Conservation (phyloP, 352 stramenopile genomes). For the Ophiocytium majus region DNA sequence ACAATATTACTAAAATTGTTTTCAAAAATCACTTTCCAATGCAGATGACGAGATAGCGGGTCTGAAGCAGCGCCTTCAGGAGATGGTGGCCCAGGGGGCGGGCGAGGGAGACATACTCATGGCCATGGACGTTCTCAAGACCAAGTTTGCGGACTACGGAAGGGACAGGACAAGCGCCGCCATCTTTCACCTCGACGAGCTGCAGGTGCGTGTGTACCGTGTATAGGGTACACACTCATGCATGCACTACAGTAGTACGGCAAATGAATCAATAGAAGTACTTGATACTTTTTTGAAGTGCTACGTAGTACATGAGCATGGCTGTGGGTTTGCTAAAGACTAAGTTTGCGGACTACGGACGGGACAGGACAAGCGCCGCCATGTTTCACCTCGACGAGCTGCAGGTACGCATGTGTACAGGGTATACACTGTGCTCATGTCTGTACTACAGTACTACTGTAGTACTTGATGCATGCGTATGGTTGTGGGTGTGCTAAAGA, state of each 20-base stretch:
- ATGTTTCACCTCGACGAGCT: constrained; percentile 52
- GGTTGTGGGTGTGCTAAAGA: no score
- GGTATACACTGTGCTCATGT: no score
- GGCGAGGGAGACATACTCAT: constrained; percentile 74
- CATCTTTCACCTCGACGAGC: constrained; percentile 48
- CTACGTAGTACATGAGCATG: constrained; percentile 69
- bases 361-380: constrained; percentile 60
- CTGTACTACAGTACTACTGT: no score
- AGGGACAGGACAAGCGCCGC: constrained; percentile 62
- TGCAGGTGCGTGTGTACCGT: no score
- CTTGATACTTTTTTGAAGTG: no score
- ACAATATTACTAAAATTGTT: not conserved
- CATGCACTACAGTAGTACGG: no score
- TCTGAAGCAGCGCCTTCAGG: constrained; percentile 34
- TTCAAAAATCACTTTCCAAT: not conserved
- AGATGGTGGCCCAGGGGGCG: constrained; percentile 68
- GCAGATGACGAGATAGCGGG: not conserved
- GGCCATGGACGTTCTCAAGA: constrained; percentile 56
- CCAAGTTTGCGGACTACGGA: constrained; percentile 77
- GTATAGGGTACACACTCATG: no score
- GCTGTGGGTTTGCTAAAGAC: constrained; percentile 56
- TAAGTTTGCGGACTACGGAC: constrained; percentile 79
- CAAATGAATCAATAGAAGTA: no score
- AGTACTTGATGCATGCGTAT: no score
- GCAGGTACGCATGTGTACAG: no score